Conservation (phyloP, 768 basidiomycete genomes). For the Dioszegia crocea region DNA sequence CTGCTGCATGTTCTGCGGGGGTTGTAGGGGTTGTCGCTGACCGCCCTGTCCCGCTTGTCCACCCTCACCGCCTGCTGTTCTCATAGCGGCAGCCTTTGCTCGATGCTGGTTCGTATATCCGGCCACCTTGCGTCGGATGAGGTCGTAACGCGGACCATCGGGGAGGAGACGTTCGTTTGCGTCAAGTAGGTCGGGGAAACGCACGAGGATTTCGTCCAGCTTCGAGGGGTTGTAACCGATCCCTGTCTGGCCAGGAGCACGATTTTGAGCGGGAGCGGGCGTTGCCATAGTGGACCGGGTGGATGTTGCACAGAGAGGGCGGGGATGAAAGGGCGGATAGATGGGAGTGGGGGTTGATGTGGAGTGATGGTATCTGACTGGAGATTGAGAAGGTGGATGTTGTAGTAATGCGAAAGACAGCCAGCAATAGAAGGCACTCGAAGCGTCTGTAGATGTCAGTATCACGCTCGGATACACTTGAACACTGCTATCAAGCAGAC, state of each 20-base stretch:
- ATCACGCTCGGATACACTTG: too few species aligned
- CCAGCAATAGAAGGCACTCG: too few species aligned
- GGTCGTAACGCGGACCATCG: constrained; percentile 11
- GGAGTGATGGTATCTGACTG: too few species aligned
- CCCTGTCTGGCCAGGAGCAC: not conserved
- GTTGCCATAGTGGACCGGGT: too few species aligned
- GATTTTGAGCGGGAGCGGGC: not conserved
- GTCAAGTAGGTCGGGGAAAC: constrained; percentile 20
- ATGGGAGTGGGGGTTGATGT: too few species aligned
- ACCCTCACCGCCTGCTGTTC: not conserved
- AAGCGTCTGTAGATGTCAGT: too few species aligned
- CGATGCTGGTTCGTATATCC: constrained; percentile 1
- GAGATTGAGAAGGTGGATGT: too few species aligned
- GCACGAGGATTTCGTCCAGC: constrained; percentile 16
- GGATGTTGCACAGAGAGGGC: too few species aligned
- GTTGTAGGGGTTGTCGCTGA: not conserved
- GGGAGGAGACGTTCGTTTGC: constrained; percentile 20
- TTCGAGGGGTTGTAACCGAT: constrained; percentile 4
- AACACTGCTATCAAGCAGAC: too few species aligned
- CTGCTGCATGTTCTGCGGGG: not conserved
- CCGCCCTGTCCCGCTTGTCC: not conserved
- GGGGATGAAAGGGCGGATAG: not conserved
- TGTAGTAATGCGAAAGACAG: too few species aligned
- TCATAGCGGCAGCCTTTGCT: not conserved
- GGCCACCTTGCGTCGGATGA: constrained; percentile 14